These are phyloP conservation scores for Kwoniella sp. DNA, from an alignment of 768 basidiomycete genomes.

Conservation along the genomic window DNA sequence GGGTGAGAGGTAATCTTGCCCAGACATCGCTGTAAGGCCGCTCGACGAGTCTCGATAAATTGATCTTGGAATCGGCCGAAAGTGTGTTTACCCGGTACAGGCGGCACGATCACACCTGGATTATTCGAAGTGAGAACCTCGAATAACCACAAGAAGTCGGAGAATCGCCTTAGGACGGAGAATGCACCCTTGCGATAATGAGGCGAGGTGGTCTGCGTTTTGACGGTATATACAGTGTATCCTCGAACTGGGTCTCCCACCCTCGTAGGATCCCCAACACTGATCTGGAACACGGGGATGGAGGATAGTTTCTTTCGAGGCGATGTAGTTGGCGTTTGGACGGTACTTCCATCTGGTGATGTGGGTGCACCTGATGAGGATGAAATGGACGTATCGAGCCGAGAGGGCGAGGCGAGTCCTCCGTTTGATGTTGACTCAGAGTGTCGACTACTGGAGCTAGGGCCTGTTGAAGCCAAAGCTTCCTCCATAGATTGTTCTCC, in stretches of 20 bases:
- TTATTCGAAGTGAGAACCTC: constrained; percentile 85
- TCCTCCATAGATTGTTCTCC: constrained; percentile 23
- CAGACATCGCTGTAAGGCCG: constrained; percentile 84
- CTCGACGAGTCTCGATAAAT: constrained; percentile 82
- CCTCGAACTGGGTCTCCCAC: constrained; percentile 84
- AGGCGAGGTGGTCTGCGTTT: constrained; percentile 83
- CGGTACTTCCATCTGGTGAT: constrained; percentile 2
- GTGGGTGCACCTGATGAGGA: not conserved
- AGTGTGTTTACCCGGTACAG: constrained; percentile 90
- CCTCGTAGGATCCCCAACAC: constrained; percentile 95
- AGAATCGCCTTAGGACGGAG: constrained; percentile 94
- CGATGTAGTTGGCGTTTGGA: constrained; percentile 7
- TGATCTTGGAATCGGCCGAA: constrained; percentile 89
- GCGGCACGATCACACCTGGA: constrained; percentile 95
- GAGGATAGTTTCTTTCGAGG: constrained; percentile 17
- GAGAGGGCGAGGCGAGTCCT: constrained; percentile 1
- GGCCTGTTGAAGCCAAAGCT: constrained; percentile 13
- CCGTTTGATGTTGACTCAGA: not conserved
- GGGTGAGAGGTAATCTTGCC: constrained; percentile 93
- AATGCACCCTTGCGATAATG: constrained; percentile 79
- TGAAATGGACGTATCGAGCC: not conserved
- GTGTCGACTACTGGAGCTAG: constrained; percentile 9
- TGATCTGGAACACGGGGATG: constrained; percentile 73
- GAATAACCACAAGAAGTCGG: constrained; percentile 96
- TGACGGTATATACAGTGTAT: constrained; percentile 95